A percentile compares a stretch with the other conserved stretches of the same genome.
Evolutionary conservation across 495 filamentous ascomycete species (phyloP).

Genomic region (Xylaria nigripes): DNA sequence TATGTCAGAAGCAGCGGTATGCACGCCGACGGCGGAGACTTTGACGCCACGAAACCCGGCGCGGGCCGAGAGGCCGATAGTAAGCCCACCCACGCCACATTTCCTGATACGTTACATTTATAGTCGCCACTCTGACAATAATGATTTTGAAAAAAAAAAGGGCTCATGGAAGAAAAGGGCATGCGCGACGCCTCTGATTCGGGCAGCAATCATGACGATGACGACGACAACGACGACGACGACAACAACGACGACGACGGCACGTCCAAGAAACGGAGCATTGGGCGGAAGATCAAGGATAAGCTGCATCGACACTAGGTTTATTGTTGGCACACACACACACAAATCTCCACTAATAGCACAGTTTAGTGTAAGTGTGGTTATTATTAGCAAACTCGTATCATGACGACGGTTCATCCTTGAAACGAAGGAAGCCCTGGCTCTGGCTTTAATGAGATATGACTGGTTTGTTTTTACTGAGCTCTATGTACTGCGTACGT

Average conservation of each 20-base stretch:
- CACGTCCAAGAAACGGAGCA: slow-evolving; percentile 18
- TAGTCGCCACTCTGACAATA: not conserved
- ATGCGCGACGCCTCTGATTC: slow-evolving; percentile 24
- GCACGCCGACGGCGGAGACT: slow-evolving; percentile 46
- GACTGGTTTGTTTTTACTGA: too few species aligned
- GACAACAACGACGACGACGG: slow-evolving; percentile 13
- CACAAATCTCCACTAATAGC: too few species aligned
- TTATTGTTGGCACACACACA: too few species aligned
- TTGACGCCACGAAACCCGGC: slow-evolving; percentile 53
- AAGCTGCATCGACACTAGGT: slow-evolving; percentile 25
- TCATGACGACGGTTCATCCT: too few species aligned
- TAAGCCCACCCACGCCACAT: slow-evolving; percentile 34
- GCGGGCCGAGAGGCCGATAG: slow-evolving; percentile 58
- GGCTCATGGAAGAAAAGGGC: slow-evolving; percentile 37
- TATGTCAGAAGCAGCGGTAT: slow-evolving; percentile 48
- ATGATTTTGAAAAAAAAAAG: too few species aligned
- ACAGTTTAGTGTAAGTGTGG: too few species aligned
- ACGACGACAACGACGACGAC: slow-evolving; percentile 23
- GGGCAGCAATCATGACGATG: too few species aligned
- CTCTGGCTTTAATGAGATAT: too few species aligned
- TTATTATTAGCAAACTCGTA: too few species aligned
- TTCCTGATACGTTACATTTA: not conserved
- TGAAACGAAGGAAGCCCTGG: too few species aligned
- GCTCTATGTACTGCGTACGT: too few species aligned
- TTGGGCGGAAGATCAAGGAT: slow-evolving; percentile 28